Evolutionary conservation across 805 yeast genomes (phyloP).

Genomic region (Saccharomycopsis sp.): DNA sequence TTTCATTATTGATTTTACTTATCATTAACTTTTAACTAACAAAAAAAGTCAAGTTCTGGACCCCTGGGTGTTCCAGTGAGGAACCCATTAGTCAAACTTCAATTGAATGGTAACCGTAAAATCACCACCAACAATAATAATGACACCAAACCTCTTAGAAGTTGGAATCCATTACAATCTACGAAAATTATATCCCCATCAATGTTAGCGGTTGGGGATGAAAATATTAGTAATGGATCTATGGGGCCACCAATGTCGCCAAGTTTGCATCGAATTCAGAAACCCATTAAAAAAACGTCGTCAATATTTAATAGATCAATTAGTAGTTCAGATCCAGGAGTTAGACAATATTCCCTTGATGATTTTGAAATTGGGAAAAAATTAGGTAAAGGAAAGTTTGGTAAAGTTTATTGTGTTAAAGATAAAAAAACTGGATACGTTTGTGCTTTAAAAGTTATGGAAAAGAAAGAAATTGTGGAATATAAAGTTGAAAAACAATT

Average conservation of each 20-base stretch:
- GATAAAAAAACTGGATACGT: conserved; percentile 68
- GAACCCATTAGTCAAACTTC: conserved; percentile 17
- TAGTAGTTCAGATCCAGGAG: neutral
- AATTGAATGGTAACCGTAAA: conserved; percentile 12
- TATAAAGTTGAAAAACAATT: conserved; percentile 78
- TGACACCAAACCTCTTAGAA: neutral
- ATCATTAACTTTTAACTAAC: too few relatives aligned
- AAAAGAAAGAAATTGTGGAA: conserved; percentile 63
- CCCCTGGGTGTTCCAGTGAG: too few relatives aligned
- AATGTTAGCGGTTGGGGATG: neutral
- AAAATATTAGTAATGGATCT: neutral
- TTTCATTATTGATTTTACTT: too few relatives aligned
- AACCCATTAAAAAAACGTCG: too few relatives aligned
- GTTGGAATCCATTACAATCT: conserved; percentile 13
- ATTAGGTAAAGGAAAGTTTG: conserved; percentile 89
- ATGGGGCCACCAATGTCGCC: conserved; percentile 13
- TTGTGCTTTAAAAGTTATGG: conserved; percentile 89
- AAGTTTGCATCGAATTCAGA: conserved; percentile 1
- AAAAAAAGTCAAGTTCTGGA: too few relatives aligned
- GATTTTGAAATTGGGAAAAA: conserved; percentile 78
- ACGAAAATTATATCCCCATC: conserved; percentile 1
- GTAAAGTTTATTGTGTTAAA: conserved; percentile 80
- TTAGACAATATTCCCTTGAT: conserved; percentile 28
- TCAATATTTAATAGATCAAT: conserved; percentile 1
- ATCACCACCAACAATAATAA: neutral